These are phyloP conservation scores for Aspergillus costaricaensis DNA, from an alignment of 2,329 filamentous ascomycete species.

Conservation along the genomic window DNA sequence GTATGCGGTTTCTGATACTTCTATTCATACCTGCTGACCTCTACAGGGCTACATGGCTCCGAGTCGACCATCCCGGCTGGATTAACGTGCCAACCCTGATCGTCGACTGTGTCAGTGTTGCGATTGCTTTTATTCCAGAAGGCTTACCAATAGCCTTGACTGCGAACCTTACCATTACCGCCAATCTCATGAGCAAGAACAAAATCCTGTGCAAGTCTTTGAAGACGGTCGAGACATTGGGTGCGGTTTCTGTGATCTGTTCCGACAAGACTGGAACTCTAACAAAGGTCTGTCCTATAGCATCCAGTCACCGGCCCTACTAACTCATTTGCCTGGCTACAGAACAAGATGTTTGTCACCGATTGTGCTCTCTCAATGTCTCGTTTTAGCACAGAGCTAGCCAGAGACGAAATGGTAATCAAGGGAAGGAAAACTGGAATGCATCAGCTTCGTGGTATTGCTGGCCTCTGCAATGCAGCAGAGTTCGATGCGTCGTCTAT, in stretches of 20 bases:
- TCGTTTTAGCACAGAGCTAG: slow-evolving; percentile 53
- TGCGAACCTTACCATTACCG: slow-evolving; percentile 71
- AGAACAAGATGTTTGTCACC: slow-evolving; percentile 73
- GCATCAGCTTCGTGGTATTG: slow-evolving; percentile 61
- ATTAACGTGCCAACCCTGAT: slow-evolving; percentile 73
- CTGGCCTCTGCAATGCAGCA: slow-evolving; percentile 72
- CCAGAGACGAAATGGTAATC: slow-evolving; percentile 46
- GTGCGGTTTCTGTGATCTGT: slow-evolving; percentile 71
- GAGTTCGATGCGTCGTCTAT: slow-evolving; percentile 70
- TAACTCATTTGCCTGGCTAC: not conserved
- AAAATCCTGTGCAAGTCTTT: slow-evolving; percentile 78
- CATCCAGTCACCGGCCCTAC: not conserved
- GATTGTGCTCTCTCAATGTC: slow-evolving; percentile 52
- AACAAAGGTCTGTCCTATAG: slow-evolving; percentile 15
- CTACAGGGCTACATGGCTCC: slow-evolving; percentile 68
- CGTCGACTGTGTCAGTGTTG: slow-evolving; percentile 70
- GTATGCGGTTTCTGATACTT: slow-evolving; percentile 38
- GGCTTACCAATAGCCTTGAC: slow-evolving; percentile 71
- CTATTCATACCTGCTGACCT: slow-evolving; percentile 1
- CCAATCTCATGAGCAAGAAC: slow-evolving; percentile 74
- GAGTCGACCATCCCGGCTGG: slow-evolving; percentile 65
- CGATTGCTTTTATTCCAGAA: slow-evolving; percentile 75
- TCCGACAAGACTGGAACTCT: slow-evolving; percentile 70
- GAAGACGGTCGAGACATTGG: slow-evolving; percentile 75
- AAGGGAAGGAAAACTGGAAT: slow-evolving; percentile 32